phyloP scores from a whole-genome alignment of 495 filamentous ascomycete species.

The Chaetomium tenue region DNA sequence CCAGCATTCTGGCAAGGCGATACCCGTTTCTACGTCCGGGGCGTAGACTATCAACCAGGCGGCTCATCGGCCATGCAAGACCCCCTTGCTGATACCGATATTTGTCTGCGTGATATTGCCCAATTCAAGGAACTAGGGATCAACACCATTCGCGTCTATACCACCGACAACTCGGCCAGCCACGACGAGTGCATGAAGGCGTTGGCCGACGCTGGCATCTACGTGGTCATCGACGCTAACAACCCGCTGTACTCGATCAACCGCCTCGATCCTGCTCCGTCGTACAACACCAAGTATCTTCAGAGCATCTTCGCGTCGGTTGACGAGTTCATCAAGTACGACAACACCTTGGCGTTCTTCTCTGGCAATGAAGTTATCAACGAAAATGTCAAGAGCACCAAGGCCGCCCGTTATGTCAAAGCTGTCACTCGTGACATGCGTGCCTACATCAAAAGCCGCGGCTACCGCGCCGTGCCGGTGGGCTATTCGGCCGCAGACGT shows the following conservation, averaged over 20 bases:
- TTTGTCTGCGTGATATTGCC: slow-evolving; percentile 80
- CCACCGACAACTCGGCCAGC: slow-evolving; percentile 80
- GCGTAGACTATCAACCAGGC: slow-evolving; percentile 94
- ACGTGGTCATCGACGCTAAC: slow-evolving; percentile 82
- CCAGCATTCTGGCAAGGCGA: slow-evolving; percentile 80
- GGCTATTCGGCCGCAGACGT: slow-evolving; percentile 94
- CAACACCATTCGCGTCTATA: slow-evolving; percentile 93
- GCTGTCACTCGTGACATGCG: slow-evolving; percentile 91
- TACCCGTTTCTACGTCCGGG: slow-evolving; percentile 87
- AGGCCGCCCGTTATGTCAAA: slow-evolving; percentile 82
- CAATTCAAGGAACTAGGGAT: slow-evolving; percentile 82
- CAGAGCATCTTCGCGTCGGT: slow-evolving; percentile 94
- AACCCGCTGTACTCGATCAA: slow-evolving; percentile 41
- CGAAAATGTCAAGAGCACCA: slow-evolving; percentile 63
- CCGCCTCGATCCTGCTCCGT: slow-evolving; percentile 56
- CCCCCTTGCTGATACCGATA: slow-evolving; percentile 69
- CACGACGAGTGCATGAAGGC: slow-evolving; percentile 84
- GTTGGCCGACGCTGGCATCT: slow-evolving; percentile 83
- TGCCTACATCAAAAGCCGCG: slow-evolving; percentile 71
- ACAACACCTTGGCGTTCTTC: slow-evolving; percentile 94
- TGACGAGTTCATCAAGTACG: slow-evolving; percentile 82
- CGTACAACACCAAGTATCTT: slow-evolving; percentile 90
- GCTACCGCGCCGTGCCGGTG: slow-evolving; percentile 78
- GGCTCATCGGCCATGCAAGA: slow-evolving; percentile 68
- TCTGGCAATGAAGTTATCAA: slow-evolving; percentile 98